Evolutionary conservation across 306 rosid genomes (phyloP).

Genomic region (Trifolium fragiferum): DNA sequence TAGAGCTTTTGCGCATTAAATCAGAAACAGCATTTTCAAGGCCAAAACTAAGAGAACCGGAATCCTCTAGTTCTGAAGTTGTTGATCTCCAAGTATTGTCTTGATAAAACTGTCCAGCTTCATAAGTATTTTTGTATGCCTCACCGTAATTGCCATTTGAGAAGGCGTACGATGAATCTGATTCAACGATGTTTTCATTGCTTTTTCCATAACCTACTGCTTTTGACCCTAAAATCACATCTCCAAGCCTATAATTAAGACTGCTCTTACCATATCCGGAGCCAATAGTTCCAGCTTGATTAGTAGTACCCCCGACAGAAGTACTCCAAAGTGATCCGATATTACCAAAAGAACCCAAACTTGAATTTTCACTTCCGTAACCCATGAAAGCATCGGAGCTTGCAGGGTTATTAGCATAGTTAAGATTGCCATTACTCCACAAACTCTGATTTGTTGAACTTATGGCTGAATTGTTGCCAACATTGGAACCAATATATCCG

Average conservation of each 20-base stretch:
- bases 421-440: slow-evolving; percentile 54
- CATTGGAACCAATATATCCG: slow-evolving; percentile 42
- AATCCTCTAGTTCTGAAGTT: slow-evolving; percentile 62
- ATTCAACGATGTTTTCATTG: slow-evolving; percentile 46
- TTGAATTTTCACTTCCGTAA: slow-evolving; percentile 60
- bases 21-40: slow-evolving; percentile 75
- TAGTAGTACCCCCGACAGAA: slow-evolving; percentile 46
- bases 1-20: slow-evolving; percentile 66
- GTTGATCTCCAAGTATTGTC: slow-evolving; percentile 67
- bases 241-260: slow-evolving; percentile 58
- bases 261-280: slow-evolving; percentile 54
- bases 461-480: slow-evolving; percentile 45
- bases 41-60: slow-evolving; percentile 70
- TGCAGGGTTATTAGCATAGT: slow-evolving; percentile 42
- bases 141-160: slow-evolving; percentile 57
- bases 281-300: slow-evolving; percentile 59
- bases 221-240: slow-evolving; percentile 56
- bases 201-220: slow-evolving; percentile 66
- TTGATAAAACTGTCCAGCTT: slow-evolving; percentile 49
- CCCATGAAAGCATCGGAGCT: slow-evolving; percentile 47
- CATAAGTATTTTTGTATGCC: slow-evolving; percentile 44
- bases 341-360: slow-evolving; percentile 58
- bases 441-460: slow-evolving; percentile 48
- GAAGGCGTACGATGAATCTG: slow-evolving; percentile 51
- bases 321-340: slow-evolving; percentile 69